Conservation (phyloP, 495 filamentous ascomycete species). For the Lindgomyces ingoldianus region DNA sequence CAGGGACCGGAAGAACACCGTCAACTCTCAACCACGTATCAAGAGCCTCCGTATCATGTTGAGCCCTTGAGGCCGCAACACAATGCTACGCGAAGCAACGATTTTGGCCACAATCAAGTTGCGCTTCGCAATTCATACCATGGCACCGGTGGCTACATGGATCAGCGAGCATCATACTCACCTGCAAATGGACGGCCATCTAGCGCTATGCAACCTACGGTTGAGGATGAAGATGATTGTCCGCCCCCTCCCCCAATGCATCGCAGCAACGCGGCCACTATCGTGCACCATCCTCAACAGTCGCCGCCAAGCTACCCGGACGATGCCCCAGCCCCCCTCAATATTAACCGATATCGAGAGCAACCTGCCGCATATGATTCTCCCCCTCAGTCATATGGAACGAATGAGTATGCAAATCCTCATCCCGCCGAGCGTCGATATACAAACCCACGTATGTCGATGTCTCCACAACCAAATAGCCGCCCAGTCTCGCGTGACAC, state of each 20-base stretch:
- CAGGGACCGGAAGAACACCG: conserved; percentile 7
- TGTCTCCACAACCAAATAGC: conserved; percentile 22
- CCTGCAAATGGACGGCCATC: conserved; percentile 15
- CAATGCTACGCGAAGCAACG: conserved; percentile 5
- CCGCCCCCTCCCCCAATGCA: conserved; percentile 48
- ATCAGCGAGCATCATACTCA: conserved; percentile 19
- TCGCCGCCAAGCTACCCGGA: conserved; percentile 31
- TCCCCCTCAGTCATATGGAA: conserved; percentile 23
- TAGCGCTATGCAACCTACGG: conserved; percentile 41
- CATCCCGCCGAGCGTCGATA: conserved; percentile 29
- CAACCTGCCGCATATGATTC: conserved; percentile 19
- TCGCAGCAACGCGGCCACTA: conserved; percentile 41
- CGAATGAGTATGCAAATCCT: conserved; percentile 7
- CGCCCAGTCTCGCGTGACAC: conserved; percentile 34
- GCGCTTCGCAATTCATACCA: conserved; percentile 21
- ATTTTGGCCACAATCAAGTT: conserved; percentile 4
- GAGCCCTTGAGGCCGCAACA: conserved; percentile 24
- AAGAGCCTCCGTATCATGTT: conserved; percentile 26
- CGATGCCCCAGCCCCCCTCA: conserved; percentile 36
- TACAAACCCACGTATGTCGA: conserved; percentile 25
- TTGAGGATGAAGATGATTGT: conserved; percentile 40
- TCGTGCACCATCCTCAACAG: conserved; percentile 29
- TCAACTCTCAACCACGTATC: conserved; percentile 3
- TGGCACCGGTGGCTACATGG: conserved; percentile 13
- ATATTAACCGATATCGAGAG: conserved; percentile 27